Evolutionary conservation across 2,329 filamentous ascomycete genomes (phyloP), one percentile per base, ranked within the genome.

Genomic region (Helminthosporium solani): DNA sequence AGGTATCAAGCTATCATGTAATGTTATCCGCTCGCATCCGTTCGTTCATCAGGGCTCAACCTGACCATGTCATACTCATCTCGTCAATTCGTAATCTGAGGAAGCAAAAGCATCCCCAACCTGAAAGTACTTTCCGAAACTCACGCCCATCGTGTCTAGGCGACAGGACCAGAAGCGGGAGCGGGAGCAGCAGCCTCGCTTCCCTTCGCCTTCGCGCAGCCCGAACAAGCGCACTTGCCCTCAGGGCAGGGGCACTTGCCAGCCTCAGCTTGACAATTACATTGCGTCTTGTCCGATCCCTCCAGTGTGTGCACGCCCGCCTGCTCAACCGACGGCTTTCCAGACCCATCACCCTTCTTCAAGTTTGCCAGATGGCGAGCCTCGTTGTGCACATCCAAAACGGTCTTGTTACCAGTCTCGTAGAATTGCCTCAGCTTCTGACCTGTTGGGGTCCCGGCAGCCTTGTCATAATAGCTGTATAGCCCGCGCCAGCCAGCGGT

Each of bases 381-480:
- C 79, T 99, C 94, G 52, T 79, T 81, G 74, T 99, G 94, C 37
- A 99, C 94, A 68, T 99, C 94, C 61, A 90, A 80, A 25, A 96
- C 90, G 74, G 97, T 91, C 75, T 90, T 90, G 69, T 87, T 85
- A 53, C 88, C 82, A 58, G 89, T 79, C 7, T 85, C 80, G 75
- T 99, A 99, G 75, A 99, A 99, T 53, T 85, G 78, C 58, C 88
- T 87, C 50, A 99, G 75, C 74, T 87, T 90, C 77, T 91, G 84
- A 59, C 94, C 94, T 1, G 90, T 95, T 8, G 90, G 90, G 0
- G 90, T 95, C 68, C 80, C 86, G 46, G 85, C 77, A 2, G 92
- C 92, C 80, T 95, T 95, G 75, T 38, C 35, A n/a, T 38, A 38
- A 21, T 38, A 38, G 11, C 86, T 90, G 70, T 78, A 78, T 50